Percentiles rank a stretch among this genome's conserved stretches.
These are phyloP conservation scores for Austroboletus festivus DNA, from an alignment of 768 basidiomycete species.

Conservation along the genomic window DNA sequence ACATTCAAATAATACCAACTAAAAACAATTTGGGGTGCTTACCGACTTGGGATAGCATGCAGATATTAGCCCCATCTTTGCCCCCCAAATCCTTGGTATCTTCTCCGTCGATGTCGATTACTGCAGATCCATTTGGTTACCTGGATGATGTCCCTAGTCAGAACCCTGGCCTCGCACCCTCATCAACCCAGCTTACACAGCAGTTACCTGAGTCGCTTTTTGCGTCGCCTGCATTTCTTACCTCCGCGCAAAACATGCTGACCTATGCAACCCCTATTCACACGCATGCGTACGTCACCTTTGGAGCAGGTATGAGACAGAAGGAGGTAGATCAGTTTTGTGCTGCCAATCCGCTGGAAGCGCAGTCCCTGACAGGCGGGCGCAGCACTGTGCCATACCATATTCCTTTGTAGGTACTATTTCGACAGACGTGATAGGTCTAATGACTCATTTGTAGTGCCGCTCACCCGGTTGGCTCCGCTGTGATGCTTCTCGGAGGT, in stretches of 20 bases:
- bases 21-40: not conserved
- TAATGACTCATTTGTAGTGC: slow-evolving; percentile 42
- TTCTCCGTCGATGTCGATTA: slow-evolving; percentile 16
- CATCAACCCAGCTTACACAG: slow-evolving; percentile 20
- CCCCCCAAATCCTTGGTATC: not conserved
- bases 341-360: slow-evolving; percentile 63
- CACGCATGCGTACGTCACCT: slow-evolving; percentile 76
- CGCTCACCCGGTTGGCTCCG: slow-evolving; percentile 77
- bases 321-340: slow-evolving; percentile 81
- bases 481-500: slow-evolving; percentile 83
- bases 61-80: slow-evolving; percentile 2
- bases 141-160: slow-evolving; percentile 44
- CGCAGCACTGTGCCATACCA: slow-evolving; percentile 70
- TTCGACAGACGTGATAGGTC: slow-evolving; percentile 3
- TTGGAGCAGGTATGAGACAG: slow-evolving; percentile 82
- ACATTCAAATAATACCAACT: not conserved
- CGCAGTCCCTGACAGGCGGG: slow-evolving; percentile 46
- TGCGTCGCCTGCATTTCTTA: slow-evolving; percentile 32
- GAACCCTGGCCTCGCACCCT: slow-evolving; percentile 24
- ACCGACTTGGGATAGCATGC: not conserved
- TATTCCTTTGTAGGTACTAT: slow-evolving; percentile 63
- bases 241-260: slow-evolving; percentile 38
- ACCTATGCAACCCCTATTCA: slow-evolving; percentile 58
- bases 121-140: slow-evolving; percentile 62
- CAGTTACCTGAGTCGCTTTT: slow-evolving; percentile 33